Conservation (phyloP, 148 eudicot species). For the Persicaria maculosa region DNA sequence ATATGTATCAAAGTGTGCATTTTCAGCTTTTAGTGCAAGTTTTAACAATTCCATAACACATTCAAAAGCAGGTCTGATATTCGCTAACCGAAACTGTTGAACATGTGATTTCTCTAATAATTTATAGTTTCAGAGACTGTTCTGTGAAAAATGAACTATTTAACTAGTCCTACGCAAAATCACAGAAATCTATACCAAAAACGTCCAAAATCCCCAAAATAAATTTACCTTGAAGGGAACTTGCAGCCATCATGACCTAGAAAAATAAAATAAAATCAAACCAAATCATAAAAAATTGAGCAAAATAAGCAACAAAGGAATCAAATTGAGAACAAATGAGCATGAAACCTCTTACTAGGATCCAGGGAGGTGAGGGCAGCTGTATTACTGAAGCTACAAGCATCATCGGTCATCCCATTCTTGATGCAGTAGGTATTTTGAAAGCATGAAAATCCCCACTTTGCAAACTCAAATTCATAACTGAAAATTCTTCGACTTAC, state of each 20-base stretch:
- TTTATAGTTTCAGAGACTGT: neutral
- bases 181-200: neutral
- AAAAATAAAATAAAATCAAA: neutral
- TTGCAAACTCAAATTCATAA: no score
- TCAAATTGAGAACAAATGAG: neutral
- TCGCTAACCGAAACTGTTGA: no score
- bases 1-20: no score
- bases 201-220: neutral
- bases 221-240: neutral
- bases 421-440: constrained; percentile 62
- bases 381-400: constrained; percentile 51
- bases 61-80: no score
- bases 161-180: neutral
- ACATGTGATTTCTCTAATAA: no score
- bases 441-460: no score
- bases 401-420: constrained; percentile 57
- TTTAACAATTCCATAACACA: no score
- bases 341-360: constrained; percentile 42
- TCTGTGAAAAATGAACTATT: neutral
- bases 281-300: neutral
- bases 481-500: no score
- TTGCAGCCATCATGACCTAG: constrained; percentile 5
- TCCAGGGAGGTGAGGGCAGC: constrained; percentile 76
- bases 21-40: no score
- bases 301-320: neutral